These are phyloP conservation scores for Neurospora terricola DNA, from an alignment of 495 filamentous ascomycete species.

Conservation along the genomic window DNA sequence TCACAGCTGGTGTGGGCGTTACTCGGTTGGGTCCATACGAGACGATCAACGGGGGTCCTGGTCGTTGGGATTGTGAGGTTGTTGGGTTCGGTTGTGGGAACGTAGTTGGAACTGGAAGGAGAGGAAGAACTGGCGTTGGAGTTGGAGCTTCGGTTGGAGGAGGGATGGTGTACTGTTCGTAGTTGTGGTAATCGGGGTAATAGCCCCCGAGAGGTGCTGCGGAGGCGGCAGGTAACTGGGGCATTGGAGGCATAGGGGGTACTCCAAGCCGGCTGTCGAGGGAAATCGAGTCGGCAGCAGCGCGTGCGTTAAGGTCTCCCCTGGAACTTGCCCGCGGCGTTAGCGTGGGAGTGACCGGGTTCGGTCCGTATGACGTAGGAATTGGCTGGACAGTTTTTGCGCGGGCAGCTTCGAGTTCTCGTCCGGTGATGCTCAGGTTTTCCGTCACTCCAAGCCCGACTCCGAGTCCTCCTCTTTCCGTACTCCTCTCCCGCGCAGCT, in stretches of 20 bases:
- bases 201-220: background rate
- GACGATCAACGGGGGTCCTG: slow-evolving; percentile 12
- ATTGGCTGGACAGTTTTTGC: slow-evolving; percentile 9
- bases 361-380: slow-evolving; percentile 23
- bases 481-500: background rate
- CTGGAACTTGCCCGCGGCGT: slow-evolving; percentile 14
- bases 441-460: background rate
- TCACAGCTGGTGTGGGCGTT: slow-evolving; percentile 20
- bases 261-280: slow-evolving; percentile 10
- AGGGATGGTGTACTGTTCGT: slow-evolving; percentile 11
- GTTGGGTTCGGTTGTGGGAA: background rate
- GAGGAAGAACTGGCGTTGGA: background rate
- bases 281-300: slow-evolving; percentile 7
- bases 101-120: background rate
- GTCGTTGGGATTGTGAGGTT: slow-evolving; percentile 10
- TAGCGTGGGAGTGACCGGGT: slow-evolving; percentile 24
- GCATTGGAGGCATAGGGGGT: slow-evolving; percentile 11
- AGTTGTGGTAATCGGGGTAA: slow-evolving; percentile 10
- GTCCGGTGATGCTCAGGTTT: slow-evolving; percentile 13
- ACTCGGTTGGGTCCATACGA: slow-evolving; percentile 26
- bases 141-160: background rate
- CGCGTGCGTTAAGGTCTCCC: slow-evolving; percentile 8
- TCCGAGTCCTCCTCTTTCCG: background rate
- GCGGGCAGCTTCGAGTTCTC: slow-evolving; percentile 24
- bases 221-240: slow-evolving; percentile 6